phyloP scores from a whole-genome alignment of 805 yeast genomes.

The Candida jianshihensis region DNA sequence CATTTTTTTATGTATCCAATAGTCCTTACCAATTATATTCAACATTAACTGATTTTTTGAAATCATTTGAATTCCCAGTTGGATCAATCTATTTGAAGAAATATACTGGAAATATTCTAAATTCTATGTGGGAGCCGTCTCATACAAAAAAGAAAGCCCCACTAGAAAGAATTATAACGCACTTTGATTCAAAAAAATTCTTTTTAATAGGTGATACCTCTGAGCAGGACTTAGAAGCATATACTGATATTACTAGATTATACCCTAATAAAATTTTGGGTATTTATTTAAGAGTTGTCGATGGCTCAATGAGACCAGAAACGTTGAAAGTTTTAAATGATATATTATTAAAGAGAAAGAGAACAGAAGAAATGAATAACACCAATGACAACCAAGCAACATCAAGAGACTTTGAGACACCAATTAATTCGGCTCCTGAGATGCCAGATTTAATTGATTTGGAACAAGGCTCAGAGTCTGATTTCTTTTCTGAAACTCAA shows the following conservation, averaged over 20 bases:
- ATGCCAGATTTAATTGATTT: constrained; percentile 35
- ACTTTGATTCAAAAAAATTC: constrained; percentile 73
- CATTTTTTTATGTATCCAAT: constrained; percentile 92
- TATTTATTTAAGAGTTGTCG: constrained; percentile 76
- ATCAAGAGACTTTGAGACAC: constrained; percentile 16
- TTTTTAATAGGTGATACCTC: constrained; percentile 93
- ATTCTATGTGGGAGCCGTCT: constrained; percentile 82
- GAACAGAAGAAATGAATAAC: constrained; percentile 25
- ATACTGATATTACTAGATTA: constrained; percentile 55
- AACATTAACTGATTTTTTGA: constrained; percentile 41
- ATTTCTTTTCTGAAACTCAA: constrained; percentile 9
- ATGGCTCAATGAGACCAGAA: constrained; percentile 53
- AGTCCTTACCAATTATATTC: constrained; percentile 84
- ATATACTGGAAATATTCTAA: constrained; percentile 73
- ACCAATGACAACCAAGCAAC: no score
- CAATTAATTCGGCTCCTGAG: constrained; percentile 21
- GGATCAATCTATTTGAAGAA: constrained; percentile 87
- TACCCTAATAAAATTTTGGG: constrained; percentile 63
- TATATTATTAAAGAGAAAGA: constrained; percentile 18
- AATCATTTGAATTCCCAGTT: constrained; percentile 50
- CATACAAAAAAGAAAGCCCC: constrained; percentile 70
- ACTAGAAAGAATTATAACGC: constrained; percentile 53
- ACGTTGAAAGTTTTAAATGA: constrained; percentile 20
- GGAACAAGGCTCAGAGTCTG: constrained; percentile 17
- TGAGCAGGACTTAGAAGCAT: constrained; percentile 91